Base-by-base conservation (phyloP, 768 basidiomycete genomes). In the Sarcodon aspratus region DNA sequence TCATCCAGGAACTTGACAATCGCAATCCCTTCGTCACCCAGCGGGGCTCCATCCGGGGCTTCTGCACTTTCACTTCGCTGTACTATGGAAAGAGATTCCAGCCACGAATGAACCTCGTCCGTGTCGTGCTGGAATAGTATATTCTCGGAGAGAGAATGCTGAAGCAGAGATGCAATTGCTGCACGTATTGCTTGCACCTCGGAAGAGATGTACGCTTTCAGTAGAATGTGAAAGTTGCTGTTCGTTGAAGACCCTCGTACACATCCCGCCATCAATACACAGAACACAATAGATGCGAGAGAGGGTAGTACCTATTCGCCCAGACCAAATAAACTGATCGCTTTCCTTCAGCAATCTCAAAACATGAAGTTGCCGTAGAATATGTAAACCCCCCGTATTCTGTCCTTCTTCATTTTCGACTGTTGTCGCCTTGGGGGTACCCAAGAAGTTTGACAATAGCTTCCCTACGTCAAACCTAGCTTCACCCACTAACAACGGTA, bases 381-480 rank as follows among this genome's bases (percentile, higher is more conserved):
- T 74, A 50, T 78, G 75, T 34, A 81, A 62, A 3, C 68, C 69
- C 17, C 61, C 59, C 11, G 50, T 58, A 40, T 59, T 51, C 4
- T 61, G 62, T 50, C 62, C 54, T 59, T 69, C 15, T 54, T 52
- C 9, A 46, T 54, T 45, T 38, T 57, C 37, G 32, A 27, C 21
- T 27, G 2, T 57, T 36, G 40, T 67, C 61, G 43, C 62, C 53
- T 27, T 42, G 17, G 9, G 27, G 13, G 15, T 15, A 13, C 27
- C 17, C 40, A 42, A 9, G 53, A 82, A 68, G 48, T 70, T 67
- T 48, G 69, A 69, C 31, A 93, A 63, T 17, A 94, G 59, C 61
- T 90, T 90, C 2, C 89, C 89, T 35, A 85, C 78, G 61, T 97
- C 94, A 56, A 94, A 97, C 45, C 81, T 72, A 27, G 80, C 79